Base-by-base conservation (phyloP, 176 grass and related monocot species). In the Triticum turgidum region DNA sequence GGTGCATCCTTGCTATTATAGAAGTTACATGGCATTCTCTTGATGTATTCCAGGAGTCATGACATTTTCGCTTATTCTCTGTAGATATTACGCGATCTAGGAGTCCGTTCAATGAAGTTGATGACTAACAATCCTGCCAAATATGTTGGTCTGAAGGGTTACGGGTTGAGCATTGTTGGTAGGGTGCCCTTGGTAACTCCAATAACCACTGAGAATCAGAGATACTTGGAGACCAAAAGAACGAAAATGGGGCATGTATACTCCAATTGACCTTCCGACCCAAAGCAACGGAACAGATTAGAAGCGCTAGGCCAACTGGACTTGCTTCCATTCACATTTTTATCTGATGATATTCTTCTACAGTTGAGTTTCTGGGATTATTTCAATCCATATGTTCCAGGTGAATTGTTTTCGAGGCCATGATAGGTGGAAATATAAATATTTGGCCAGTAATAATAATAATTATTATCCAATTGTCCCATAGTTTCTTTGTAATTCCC, bases 61-160 rank as follows among this genome's bases (percentile, higher is more conserved):
- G 61, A 84, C 34, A 65, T 38, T 69, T 65, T 69, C 12, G 47
- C 77, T 86, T 45, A 25, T 71, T 66, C 4, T 70, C 3, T 89
- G 73, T 49, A 97, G 95, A 97, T 97, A 81, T 39, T 97, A 38
- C 89, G 76, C 1, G 95, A 97, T 80, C 77, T 97, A 7, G 92
- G 95, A 29, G 92, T 97, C 73, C 95, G 91, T 80, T 94, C 95
- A 0, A 97, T 97, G 92, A 93, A 81, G 77, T 18, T 97, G 29
- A 95, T 97, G 95, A 97, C 95, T 7, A 97, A 97, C 63, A 97
- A 97, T 67, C 95, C 95, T 17, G 85, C 95, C 67, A 97, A 97
- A 77, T 97, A 97, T 76, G 37, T 79, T 33, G 95, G 95, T 75
- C 89, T 97, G 2, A 95, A 97, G 80, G 92, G 95, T 35, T 93